Conservation (phyloP, 805 yeast species). For the Wickerhamiella nectarea region DNA sequence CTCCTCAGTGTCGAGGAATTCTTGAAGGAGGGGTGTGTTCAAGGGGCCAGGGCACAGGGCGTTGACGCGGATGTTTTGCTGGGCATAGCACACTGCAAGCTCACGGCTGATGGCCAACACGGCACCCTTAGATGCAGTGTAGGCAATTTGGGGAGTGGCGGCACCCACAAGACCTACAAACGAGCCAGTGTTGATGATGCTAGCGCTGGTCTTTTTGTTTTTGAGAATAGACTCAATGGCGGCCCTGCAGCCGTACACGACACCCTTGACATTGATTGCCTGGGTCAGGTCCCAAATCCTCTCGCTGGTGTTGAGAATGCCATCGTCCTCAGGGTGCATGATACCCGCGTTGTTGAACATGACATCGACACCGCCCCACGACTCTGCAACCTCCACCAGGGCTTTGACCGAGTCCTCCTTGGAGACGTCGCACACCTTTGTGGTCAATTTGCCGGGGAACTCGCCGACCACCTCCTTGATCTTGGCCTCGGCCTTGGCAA, state of each 20-base stretch:
- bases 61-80: constrained; percentile 40
- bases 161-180: constrained; percentile 29
- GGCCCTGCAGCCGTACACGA: constrained; percentile 26
- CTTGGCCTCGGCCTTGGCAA: constrained; percentile 47
- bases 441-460: constrained; percentile 51
- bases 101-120: constrained; percentile 28
- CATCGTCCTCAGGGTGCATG: constrained; percentile 24
- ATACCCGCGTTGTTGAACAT: constrained; percentile 88
- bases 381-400: constrained; percentile 38
- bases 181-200: constrained; percentile 29
- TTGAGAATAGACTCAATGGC: constrained; percentile 25
- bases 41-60: constrained; percentile 48
- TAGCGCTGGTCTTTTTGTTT: constrained; percentile 21
- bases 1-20: constrained; percentile 41
- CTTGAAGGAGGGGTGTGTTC: constrained; percentile 46
- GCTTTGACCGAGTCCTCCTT: constrained; percentile 25
- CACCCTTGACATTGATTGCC: constrained; percentile 29
- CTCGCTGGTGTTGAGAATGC: constrained; percentile 25
- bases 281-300: constrained; percentile 28
- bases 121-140: constrained; percentile 30
- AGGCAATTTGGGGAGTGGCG: constrained; percentile 30
- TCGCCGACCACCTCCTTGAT: constrained; percentile 63
- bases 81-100: constrained; percentile 49
- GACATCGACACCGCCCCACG: constrained; percentile 68
- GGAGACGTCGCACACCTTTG: constrained; percentile 23